A percentile compares a stretch with the other conserved stretches of the same genome.
Evolutionary conservation across 1,284 basidiomycete genomes (phyloP).

Genomic region (Sanghuangporus weigelae): DNA sequence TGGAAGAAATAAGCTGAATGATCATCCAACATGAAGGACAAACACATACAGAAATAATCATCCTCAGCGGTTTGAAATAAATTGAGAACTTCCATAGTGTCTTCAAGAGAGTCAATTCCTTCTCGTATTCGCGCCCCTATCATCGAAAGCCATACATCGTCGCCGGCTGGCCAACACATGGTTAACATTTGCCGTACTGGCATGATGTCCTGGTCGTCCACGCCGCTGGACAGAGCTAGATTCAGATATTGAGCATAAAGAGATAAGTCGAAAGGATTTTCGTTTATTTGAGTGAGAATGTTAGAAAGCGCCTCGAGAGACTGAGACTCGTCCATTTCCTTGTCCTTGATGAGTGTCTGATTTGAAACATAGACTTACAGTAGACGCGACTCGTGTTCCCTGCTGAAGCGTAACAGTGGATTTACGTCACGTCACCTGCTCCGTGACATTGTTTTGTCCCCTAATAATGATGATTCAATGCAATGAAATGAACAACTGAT

Average conservation of each 20-base stretch:
- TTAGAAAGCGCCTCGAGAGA: slow-evolving; percentile 55
- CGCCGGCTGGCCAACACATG: slow-evolving; percentile 55
- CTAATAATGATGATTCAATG: not conserved
- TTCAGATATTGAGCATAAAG: slow-evolving; percentile 62
- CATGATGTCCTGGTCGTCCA: slow-evolving; percentile 46
- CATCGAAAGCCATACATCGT: slow-evolving; percentile 62
- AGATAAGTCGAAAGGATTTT: slow-evolving; percentile 53
- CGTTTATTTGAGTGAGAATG: slow-evolving; percentile 50
- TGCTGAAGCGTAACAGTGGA: not conserved
- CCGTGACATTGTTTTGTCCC: not conserved
- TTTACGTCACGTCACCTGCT: not conserved
- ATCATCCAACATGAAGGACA: not conserved
- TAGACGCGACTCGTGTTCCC: too few species aligned
- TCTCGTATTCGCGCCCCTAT: slow-evolving; percentile 46
- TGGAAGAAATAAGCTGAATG: slow-evolving; percentile 16
- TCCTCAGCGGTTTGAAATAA: slow-evolving; percentile 65
- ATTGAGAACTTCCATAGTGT: slow-evolving; percentile 53
- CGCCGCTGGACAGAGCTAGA: slow-evolving; percentile 48
- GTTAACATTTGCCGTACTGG: slow-evolving; percentile 65
- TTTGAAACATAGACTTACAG: not conserved
- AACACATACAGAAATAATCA: slow-evolving; percentile 75
- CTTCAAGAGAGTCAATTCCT: slow-evolving; percentile 42
- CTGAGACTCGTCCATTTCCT: slow-evolving; percentile 32
- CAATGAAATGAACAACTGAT: too few species aligned
- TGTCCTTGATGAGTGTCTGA: not conserved